Percentiles rank a stretch among this genome's conserved stretches.
phyloP scores from a whole-genome alignment of 345 rosid species.

The Durio zibethinus region DNA sequence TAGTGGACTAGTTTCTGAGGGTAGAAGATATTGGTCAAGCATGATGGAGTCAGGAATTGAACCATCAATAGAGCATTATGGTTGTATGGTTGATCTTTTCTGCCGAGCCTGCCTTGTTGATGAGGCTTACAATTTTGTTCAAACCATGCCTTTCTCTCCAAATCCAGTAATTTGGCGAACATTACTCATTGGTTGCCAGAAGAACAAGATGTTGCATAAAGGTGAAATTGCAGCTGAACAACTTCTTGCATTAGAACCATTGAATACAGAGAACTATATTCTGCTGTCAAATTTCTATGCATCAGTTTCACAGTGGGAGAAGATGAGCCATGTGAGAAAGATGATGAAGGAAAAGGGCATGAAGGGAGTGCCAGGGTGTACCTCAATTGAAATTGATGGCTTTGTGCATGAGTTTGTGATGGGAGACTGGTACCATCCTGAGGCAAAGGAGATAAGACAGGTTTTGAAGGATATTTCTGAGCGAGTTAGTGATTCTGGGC shows the following conservation, averaged over 20 bases:
- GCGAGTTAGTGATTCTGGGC: slow-evolving; percentile 11
- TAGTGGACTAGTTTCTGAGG: slow-evolving; percentile 41
- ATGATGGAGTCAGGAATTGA: slow-evolving; percentile 43
- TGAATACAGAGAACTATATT: slow-evolving; percentile 26
- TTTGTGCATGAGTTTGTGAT: slow-evolving; percentile 11
- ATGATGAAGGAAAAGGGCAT: slow-evolving; percentile 26
- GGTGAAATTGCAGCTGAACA: slow-evolving; percentile 8
- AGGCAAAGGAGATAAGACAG: slow-evolving; percentile 11
- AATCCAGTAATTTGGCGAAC: slow-evolving; percentile 45
- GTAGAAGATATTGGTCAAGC: slow-evolving; percentile 35
- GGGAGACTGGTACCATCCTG: slow-evolving; percentile 14
- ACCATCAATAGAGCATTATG: slow-evolving; percentile 48
- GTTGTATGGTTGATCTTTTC: slow-evolving; percentile 48
- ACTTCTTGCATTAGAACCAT: slow-evolving; percentile 11
- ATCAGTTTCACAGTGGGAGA: slow-evolving; percentile 35
- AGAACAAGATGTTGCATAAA: slow-evolving; percentile 14
- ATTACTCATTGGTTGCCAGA: slow-evolving; percentile 28
- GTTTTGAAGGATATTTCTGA: slow-evolving; percentile 4
- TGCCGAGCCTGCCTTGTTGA: slow-evolving; percentile 45
- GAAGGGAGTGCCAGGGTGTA: slow-evolving; percentile 21
- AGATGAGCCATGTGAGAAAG: slow-evolving; percentile 23
- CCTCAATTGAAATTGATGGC: slow-evolving; percentile 15
- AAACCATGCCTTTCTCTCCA: slow-evolving; percentile 44
- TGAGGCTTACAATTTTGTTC: slow-evolving; percentile 43
- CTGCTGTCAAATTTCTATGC: slow-evolving; percentile 47